Base-by-base conservation (phyloP, 176 grass and related monocot species). In the Neostapfia colusana region DNA sequence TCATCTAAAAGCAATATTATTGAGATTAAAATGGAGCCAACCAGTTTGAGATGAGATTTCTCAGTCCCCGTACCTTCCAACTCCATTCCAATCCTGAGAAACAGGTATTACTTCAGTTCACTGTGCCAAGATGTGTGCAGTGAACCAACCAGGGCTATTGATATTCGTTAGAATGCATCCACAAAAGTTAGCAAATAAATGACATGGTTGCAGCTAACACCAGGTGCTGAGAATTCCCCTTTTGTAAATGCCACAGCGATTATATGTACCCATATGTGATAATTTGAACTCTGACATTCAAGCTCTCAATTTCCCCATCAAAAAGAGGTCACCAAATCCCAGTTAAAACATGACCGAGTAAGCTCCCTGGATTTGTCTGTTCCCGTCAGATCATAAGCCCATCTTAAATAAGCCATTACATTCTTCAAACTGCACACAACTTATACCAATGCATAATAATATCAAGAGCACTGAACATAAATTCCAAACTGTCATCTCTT, bases 401-500 rank as follows among this genome's bases (percentile, higher is more conserved):
- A 55, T 72, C 38, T 49, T 7, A 4, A 60, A 51, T 41, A 62
- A 54, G 17, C 53, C 16, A 82, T 9, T 65, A 61, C 64, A 75
- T 5, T 69, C 18, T 51, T 51, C 2, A 40, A 44, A 44, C 21
- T n/a, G 53, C 17, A 61, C 55, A 11, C 60, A 49, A 42, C 24
- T 56, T 82, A 12, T 83, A n/a, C 12, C 5, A 50, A 1, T 41
- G 34, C 18, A 42, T 27, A 46, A 10, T 24, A 27, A 56, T 55
- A 36, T 63, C 69, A 23, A 45, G 7, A 18, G 44, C n/a, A 2
- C 8, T 54, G 36, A 8, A 78, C 56, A 39, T 42, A 80, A 31
- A 62, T 73, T 54, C 15, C 63, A 80, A 65, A 10, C 14, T 6
- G 60, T 99, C 74, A 92, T 75, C 72, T 85, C 79, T 88, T 92